A percentile compares a stretch with the other conserved stretches of the same genome.
phyloP scores from a whole-genome alignment of 2,329 filamentous ascomycete genomes.

The Teratosphaeriaceae sp. region DNA sequence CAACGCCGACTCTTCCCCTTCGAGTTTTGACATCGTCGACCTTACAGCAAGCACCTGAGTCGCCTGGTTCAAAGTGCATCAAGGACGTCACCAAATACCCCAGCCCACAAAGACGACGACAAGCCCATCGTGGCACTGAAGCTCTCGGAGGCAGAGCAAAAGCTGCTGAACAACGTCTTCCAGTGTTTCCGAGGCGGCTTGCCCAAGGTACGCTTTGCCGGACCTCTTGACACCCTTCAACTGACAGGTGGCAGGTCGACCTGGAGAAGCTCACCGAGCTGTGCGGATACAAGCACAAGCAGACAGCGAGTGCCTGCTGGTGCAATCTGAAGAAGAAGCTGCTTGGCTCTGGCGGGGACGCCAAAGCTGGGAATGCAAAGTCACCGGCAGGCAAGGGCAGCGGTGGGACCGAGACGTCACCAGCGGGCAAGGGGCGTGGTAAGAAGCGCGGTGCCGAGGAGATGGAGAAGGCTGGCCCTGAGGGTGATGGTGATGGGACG shows the following conservation, averaged over 20 bases:
- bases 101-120: not conserved
- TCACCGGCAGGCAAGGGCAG: not conserved
- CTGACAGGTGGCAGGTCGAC: constrained; percentile 7
- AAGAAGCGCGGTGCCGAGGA: not conserved
- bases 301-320: constrained; percentile 12
- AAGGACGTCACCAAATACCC: not conserved
- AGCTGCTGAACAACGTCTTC: constrained; percentile 13
- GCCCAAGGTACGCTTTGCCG: constrained; percentile 10
- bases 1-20: not conserved
- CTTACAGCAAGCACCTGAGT: too few relatives aligned
- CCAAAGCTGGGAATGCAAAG: too few relatives aligned
- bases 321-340: constrained; percentile 13
- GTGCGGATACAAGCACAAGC: constrained; percentile 15
- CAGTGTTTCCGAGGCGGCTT: constrained; percentile 28
- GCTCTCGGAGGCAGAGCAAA: constrained; percentile 8
- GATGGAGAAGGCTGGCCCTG: too few relatives aligned
- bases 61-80: too few relatives aligned
- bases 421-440: not conserved
- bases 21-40: too few relatives aligned
- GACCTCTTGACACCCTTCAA: not conserved
- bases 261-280: constrained; percentile 15
- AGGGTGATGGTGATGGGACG: too few relatives aligned
- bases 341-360: too few relatives aligned
- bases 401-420: not conserved
- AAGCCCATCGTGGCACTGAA: not conserved